Conservation (phyloP, 768 basidiomycete species). For the Calocybe indica region DNA sequence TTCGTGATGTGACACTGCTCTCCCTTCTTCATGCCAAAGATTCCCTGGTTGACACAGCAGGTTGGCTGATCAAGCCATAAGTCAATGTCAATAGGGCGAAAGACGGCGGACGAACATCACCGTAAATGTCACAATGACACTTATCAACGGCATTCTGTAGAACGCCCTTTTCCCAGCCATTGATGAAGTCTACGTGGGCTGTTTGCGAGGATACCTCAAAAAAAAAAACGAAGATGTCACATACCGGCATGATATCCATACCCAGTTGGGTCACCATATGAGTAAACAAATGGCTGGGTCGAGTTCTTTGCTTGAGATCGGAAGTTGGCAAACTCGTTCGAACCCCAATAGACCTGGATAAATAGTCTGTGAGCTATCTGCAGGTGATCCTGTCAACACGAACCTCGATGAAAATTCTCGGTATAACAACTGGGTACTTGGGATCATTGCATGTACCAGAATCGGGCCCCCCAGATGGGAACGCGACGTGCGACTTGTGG, state of each 20-base stretch:
- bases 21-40: conserved; percentile 36
- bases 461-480: conserved; percentile 40
- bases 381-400: background rate
- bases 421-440: conserved; percentile 37
- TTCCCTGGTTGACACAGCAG: conserved; percentile 40
- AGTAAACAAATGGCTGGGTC: conserved; percentile 48
- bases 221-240: conserved; percentile 6
- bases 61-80: conserved; percentile 20
- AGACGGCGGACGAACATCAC: conserved; percentile 27
- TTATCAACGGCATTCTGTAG: conserved; percentile 50
- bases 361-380: background rate
- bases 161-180: conserved; percentile 56
- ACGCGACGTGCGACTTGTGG: conserved; percentile 49
- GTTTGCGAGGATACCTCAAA: background rate
- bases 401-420: conserved; percentile 51
- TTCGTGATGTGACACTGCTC: conserved; percentile 40
- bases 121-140: conserved; percentile 41
- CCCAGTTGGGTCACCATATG: conserved; percentile 58
- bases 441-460: conserved; percentile 42
- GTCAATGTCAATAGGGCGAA: background rate
- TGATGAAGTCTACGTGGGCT: conserved; percentile 37
- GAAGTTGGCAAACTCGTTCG: conserved; percentile 25
- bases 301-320: conserved; percentile 40
- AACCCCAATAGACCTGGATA: conserved; percentile 38
- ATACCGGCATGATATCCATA: conserved; percentile 55